Conservation (phyloP, 1,139 yeast genomes). For the Lodderomyces oxycetoniae region DNA sequence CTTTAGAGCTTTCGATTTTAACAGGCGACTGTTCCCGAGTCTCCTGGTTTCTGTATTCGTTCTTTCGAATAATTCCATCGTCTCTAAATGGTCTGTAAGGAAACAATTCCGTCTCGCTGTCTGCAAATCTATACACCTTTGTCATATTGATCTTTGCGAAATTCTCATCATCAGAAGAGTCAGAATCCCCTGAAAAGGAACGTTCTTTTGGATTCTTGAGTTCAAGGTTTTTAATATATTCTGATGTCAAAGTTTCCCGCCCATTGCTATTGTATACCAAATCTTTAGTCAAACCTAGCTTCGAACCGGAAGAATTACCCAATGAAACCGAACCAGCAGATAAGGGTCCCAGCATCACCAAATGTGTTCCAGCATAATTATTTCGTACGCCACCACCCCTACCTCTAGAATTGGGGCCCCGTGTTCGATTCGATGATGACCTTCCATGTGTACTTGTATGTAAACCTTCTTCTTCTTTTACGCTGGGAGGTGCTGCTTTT, state of each 20-base stretch:
- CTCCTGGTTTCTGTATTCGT: background rate
- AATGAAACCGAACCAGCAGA: slow-evolving; percentile 58
- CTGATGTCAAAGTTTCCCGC: slow-evolving; percentile 28
- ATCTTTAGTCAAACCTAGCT: slow-evolving; percentile 26
- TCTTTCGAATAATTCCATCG: slow-evolving; percentile 9
- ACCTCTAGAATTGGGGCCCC: slow-evolving; percentile 30
- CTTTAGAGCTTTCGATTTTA: slow-evolving; percentile 12
- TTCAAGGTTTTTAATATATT: slow-evolving; percentile 37
- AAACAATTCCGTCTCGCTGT: slow-evolving; percentile 41
- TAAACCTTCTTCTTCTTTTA: slow-evolving; percentile 34
- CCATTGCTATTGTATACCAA: slow-evolving; percentile 21
- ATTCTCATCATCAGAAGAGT: slow-evolving; percentile 30
- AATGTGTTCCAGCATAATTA: slow-evolving; percentile 58
- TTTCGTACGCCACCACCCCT: slow-evolving; percentile 41
- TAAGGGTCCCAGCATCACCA: slow-evolving; percentile 68
- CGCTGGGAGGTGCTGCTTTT: slow-evolving; percentile 65
- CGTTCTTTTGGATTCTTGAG: slow-evolving; percentile 19
- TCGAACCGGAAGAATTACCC: slow-evolving; percentile 31
- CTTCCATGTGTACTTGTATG: slow-evolving; percentile 11
- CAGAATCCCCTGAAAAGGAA: slow-evolving; percentile 11
- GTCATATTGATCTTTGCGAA: slow-evolving; percentile 58
- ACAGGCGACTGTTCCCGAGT: slow-evolving; percentile 9
- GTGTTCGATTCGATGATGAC: slow-evolving; percentile 22
- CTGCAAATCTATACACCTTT: slow-evolving; percentile 49
- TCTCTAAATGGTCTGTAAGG: slow-evolving; percentile 41